Evolutionary conservation across 1,284 basidiomycete genomes (phyloP).

Genomic region (Agaricales sp.): DNA sequence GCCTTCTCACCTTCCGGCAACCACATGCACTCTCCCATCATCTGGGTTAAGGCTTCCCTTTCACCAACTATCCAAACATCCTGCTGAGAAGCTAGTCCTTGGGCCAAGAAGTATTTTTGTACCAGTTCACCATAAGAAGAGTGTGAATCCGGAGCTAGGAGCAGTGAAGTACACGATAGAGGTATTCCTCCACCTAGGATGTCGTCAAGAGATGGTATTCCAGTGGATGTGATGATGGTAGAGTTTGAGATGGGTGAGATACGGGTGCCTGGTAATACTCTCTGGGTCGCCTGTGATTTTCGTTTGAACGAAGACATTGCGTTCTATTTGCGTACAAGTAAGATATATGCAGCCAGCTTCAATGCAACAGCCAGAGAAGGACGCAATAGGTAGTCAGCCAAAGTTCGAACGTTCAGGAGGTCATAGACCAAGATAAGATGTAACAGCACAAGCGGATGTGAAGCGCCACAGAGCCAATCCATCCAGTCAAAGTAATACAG

Average conservation of each 20-base stretch:
- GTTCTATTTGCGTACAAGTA: too few relatives aligned
- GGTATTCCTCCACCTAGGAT: conserved; percentile 91
- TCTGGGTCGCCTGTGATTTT: conserved; percentile 33
- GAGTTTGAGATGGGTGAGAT: conserved; percentile 51
- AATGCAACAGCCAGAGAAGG: too few relatives aligned
- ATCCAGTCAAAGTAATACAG: too few relatives aligned
- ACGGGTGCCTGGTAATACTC: conserved; percentile 48
- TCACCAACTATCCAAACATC: background rate
- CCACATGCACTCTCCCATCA: conserved; percentile 78
- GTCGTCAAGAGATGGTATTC: conserved; percentile 93
- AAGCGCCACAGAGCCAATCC: too few relatives aligned
- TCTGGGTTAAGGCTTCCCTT: conserved; percentile 38
- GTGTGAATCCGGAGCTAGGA: conserved; percentile 76
- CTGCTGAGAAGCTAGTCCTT: conserved; percentile 73
- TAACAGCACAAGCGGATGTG: too few relatives aligned
- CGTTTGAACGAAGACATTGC: conserved; percentile 86
- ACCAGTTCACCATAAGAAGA: conserved; percentile 83
- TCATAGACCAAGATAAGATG: too few relatives aligned
- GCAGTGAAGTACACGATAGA: conserved; percentile 62
- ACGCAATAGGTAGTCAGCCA: too few relatives aligned
- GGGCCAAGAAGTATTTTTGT: conserved; percentile 81
- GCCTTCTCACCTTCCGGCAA: conserved; percentile 24
- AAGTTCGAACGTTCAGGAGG: too few relatives aligned
- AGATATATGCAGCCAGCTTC: too few relatives aligned
- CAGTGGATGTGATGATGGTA: conserved; percentile 71